Evolutionary conservation across 208 protist genomes (phyloP).

Genomic region (Vickermania ingenoplastis): DNA sequence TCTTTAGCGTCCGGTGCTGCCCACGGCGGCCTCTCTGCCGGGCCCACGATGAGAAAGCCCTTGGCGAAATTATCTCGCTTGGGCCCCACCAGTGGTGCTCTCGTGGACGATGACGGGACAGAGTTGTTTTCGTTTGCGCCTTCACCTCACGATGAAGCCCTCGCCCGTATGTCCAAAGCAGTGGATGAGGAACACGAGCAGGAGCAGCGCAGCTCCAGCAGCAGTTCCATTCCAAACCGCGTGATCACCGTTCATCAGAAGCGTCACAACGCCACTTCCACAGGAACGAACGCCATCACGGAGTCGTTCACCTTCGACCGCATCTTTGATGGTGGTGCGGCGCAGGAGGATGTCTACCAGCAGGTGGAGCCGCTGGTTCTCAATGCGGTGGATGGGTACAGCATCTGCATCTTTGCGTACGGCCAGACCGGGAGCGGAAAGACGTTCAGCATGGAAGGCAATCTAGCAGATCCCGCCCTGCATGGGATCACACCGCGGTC

Average conservation of each 20-base stretch:
- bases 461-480: conserved; percentile 6
- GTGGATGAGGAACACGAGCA: neutral
- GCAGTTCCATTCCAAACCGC: neutral
- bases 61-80: no score
- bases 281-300: conserved; percentile 20
- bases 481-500: conserved; percentile 81
- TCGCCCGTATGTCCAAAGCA: no score
- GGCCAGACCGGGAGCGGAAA: conserved; percentile 89
- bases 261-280: conserved; percentile 61
- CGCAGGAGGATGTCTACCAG: conserved; percentile 68
- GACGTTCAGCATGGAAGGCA: conserved; percentile 88
- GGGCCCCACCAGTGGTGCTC: no score
- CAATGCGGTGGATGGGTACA: conserved; percentile 86
- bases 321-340: conserved; percentile 19
- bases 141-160: neutral
- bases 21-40: no score
- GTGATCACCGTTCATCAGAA: conserved; percentile 34
- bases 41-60: no score
- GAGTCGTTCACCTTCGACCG: conserved; percentile 23
- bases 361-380: conserved; percentile 87
- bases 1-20: no score
- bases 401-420: conserved; percentile 89
- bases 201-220: neutral
- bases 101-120: no score
- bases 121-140: conserved; percentile 1